Base-by-base conservation (phyloP, 1,284 basidiomycete genomes). In the Boletus smithii region DNA sequence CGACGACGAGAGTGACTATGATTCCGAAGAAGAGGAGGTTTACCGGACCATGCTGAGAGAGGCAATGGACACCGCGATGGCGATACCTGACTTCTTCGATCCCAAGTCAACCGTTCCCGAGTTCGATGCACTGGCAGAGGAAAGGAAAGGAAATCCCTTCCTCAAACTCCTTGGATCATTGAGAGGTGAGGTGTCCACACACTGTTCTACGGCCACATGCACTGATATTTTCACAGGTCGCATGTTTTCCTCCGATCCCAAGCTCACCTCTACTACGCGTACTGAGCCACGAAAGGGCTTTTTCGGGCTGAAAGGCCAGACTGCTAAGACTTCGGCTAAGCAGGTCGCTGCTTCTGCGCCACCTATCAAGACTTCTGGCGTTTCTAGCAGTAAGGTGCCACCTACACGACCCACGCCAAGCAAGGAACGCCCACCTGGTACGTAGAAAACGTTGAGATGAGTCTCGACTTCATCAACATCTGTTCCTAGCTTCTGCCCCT, bases 101-200 rank as follows among this genome's bases (percentile, higher is more conserved):
- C 63, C 66, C 18, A 68, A 68, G 10, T 63, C 70, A 18, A 61
- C 68, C 5, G 66, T 70, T 11, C 63, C 70, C 8, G 74, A 70
- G 26, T 69, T 70, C 31, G 70, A 76, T 31, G 65, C 73, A 3
- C 53, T 73, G 10, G 63, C 69, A 13, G 75, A 80, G 42, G 78
- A 80, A 45, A 70, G 73, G 45, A 82, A 81, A 61, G 76, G 72
- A 13, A 90, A 89, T 56, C 83, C 86, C 0, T 87, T 90, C 63
- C 63, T 88, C 59, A 87, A 82, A 62, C 62, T 88, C 29, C 68
- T 90, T 51, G 81, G 81, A 17, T 81, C 81, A 13, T 61, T 90
- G 46, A 74, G 82, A 77, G 88, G 86, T 82, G 55, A 32, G 65
- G 58, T 33, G 36, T 24, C 16, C 40, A 34, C 40, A 34, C 17